Evolutionary conservation across 192 early-diverging fungal species (phyloP), one percentile per base, ranked within the genome.

Genomic region (Rhizophagus prolifer): DNA sequence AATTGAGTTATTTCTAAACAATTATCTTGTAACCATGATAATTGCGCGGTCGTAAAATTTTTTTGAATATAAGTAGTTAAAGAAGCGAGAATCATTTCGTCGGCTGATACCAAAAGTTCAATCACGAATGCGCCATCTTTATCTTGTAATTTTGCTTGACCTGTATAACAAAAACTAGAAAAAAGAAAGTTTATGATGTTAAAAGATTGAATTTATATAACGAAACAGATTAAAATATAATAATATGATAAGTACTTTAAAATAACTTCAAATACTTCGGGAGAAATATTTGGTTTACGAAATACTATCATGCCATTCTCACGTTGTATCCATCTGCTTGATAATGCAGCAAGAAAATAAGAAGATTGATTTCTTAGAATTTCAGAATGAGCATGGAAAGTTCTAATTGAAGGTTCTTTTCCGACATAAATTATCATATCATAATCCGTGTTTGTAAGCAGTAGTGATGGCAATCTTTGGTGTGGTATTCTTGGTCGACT

Each of bases 201-300:
- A 54, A 16, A 19, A 21, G 6, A 36, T 36, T 36, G 36, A 21
- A 54, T 54, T n/a, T 6, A 54, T 54, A 54, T n/a, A n/a, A n/a
- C n/a, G n/a, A n/a, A n/a, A 21, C 19, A 7, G 5, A 16, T 21
- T 6, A 16, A 7, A 54, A 54, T 19, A 16, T 19, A 21, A 6
- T 4, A 1, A 21, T 3, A 6, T 6, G 14, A 41, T 41, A 41
- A 41, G 0, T 54, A 54, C 50, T 21, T 54, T 28, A 66, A 36
- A 34, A 66, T 66, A 8, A 66, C 34, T 66, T 66, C 64, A 28
- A 66, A 66, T 5, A 66, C 26, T 8, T 28, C 64, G 3, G 64
- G 64, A 28, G 64, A 66, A 66, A 36, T 66, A 36, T 66, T 66
- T 28, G 64, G 64, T 66, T 66, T 66, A 28, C 64, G 26, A 66